phyloP scores from a whole-genome alignment of 441 rosid genomes.

The Gossypium gossypioides region DNA sequence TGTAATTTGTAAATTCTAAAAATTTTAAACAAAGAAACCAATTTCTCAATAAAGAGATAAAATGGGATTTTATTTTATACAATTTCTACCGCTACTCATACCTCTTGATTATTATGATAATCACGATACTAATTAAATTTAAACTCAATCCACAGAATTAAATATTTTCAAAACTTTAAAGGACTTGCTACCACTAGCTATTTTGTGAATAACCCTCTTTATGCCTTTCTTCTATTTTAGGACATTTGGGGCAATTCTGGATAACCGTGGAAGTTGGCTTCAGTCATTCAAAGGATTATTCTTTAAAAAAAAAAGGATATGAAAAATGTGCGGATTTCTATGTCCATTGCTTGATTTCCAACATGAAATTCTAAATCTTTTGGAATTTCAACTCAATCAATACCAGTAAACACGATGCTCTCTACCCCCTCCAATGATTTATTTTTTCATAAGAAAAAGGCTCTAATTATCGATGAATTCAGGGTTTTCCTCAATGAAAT shows the following conservation, averaged over 20 bases:
- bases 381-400: neutral
- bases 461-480: neutral
- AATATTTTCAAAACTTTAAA: too few species aligned
- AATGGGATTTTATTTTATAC: too few species aligned
- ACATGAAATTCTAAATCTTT: neutral
- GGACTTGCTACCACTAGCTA: neutral
- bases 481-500: neutral
- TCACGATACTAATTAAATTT: too few species aligned
- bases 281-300: conserved; percentile 3
- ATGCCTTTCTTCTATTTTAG: neutral
- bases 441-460: too few species aligned
- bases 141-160: too few species aligned
- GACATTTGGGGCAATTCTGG: neutral
- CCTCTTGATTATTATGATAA: too few species aligned
- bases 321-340: neutral
- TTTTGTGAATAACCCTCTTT: conserved; percentile 1
- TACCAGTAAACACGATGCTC: neutral
- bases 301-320: neutral
- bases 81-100: too few species aligned
- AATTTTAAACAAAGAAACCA: too few species aligned
- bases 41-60: too few species aligned
- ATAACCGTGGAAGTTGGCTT: neutral
- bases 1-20: too few species aligned
- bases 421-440: neutral
- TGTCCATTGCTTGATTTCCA: neutral